A percentile compares a stretch with the other conserved stretches of the same genome.
phyloP scores from a whole-genome alignment of 768 basidiomycete genomes.

The Hemileccinum impolitum region DNA sequence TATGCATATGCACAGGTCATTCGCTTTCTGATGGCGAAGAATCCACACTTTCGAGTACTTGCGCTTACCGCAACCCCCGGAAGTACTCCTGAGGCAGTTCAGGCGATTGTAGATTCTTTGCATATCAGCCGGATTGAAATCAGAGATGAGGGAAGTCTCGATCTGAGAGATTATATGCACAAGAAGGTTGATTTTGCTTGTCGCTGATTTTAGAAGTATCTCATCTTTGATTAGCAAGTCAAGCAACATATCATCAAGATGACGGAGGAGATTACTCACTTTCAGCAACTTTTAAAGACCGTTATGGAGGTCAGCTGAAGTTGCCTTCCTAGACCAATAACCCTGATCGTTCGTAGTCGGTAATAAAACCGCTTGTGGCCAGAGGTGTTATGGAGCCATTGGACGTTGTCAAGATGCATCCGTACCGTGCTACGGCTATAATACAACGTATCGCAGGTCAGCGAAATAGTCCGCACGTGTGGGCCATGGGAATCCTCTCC shows the following conservation, averaged over 20 bases:
- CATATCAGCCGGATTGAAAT: conserved; percentile 97
- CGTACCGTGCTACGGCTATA: conserved; percentile 52
- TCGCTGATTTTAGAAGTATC: neutral
- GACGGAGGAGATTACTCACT: conserved; percentile 57
- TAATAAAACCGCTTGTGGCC: conserved; percentile 33
- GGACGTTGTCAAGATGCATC: conserved; percentile 65
- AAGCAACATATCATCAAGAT: conserved; percentile 76
- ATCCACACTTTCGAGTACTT: conserved; percentile 88
- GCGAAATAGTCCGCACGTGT: conserved; percentile 36
- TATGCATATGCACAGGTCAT: conserved; percentile 91
- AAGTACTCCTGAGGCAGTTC: conserved; percentile 79
- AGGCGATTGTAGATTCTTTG: conserved; percentile 84
- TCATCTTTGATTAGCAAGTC: conserved; percentile 48
- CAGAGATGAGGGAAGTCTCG: conserved; percentile 85
- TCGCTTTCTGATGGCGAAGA: conserved; percentile 89
- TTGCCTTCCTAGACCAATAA: neutral
- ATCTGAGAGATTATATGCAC: conserved; percentile 82
- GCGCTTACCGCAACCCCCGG: conserved; percentile 97
- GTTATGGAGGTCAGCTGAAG: conserved; percentile 65
- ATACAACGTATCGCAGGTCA: conserved; percentile 37
- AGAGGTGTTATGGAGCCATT: conserved; percentile 45
- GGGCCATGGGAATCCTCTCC: conserved; percentile 50
- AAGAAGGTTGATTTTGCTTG: conserved; percentile 60
- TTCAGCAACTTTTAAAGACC: conserved; percentile 64
- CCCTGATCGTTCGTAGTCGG: conserved; percentile 25